These are phyloP conservation scores for Brassica carinata DNA, from an alignment of 345 rosid species.

Conservation along the genomic window DNA sequence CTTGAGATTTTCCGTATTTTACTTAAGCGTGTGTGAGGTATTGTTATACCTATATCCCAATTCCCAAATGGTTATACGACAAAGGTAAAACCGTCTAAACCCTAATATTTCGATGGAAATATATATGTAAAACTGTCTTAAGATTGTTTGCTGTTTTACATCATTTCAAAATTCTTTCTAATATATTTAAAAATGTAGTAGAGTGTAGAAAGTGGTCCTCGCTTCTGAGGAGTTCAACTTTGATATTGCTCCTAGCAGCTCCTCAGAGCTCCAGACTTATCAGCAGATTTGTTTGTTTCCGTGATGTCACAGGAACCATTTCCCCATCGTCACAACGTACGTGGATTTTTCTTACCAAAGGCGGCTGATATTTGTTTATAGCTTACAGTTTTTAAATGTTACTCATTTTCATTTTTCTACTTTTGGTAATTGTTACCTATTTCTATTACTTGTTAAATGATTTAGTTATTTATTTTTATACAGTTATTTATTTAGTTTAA, in stretches of 20 bases:
- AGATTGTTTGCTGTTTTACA: neutral
- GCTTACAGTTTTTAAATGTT: neutral
- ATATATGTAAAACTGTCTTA: neutral
- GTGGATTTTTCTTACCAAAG: neutral
- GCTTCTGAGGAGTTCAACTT: slow-evolving; percentile 5
- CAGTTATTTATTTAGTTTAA: no score
- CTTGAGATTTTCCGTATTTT: neutral
- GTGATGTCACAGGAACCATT: neutral
- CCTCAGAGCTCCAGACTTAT: neutral
- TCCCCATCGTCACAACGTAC: neutral
- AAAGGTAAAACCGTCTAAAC: neutral
- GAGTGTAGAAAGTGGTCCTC: neutral
- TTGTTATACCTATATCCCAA: no score
- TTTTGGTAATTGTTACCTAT: no score
- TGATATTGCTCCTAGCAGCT: neutral
- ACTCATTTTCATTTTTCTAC: no score
- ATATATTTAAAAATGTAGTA: neutral
- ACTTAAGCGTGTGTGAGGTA: neutral
- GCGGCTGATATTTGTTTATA: neutral
- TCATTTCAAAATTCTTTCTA: neutral
- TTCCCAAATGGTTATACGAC: neutral
- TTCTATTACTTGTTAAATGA: no score
- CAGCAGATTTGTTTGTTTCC: neutral
- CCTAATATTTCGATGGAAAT: neutral
- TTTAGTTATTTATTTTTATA: no score